Conservation (phyloP, 2,329 filamentous ascomycete genomes). For the Colletotrichum tropicale region DNA sequence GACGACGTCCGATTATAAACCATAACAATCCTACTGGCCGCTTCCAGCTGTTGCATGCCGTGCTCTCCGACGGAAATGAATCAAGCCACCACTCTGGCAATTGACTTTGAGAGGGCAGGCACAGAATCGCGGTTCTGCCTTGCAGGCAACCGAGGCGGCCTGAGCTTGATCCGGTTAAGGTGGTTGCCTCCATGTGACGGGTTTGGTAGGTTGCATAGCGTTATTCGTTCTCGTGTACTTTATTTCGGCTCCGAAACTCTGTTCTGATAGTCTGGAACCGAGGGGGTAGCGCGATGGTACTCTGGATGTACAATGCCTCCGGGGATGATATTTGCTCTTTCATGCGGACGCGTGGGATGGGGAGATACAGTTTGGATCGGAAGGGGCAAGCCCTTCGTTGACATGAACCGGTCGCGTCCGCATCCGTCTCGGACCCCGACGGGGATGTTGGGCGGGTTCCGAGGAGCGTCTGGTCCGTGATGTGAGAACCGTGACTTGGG, state of each 20-base stretch:
- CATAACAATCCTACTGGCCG: background rate
- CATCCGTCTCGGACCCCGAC: background rate
- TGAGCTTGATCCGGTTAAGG: background rate
- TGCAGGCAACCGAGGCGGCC: background rate
- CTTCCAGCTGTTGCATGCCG: background rate
- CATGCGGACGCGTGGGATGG: background rate
- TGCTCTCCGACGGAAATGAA: background rate
- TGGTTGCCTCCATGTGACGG: background rate
- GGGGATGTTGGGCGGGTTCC: background rate
- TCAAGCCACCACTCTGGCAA: background rate
- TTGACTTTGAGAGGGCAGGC: background rate
- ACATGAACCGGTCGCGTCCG: background rate
- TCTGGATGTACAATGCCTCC: background rate
- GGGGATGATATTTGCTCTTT: background rate
- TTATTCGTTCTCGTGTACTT: background rate
- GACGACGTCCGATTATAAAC: background rate
- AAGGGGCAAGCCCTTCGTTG: background rate
- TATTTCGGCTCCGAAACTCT: background rate
- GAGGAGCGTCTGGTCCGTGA: background rate
- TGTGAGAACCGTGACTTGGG: background rate
- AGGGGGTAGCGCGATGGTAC: background rate
- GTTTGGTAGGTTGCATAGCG: background rate
- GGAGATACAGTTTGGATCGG: background rate
- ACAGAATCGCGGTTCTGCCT: background rate
- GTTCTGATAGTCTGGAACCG: background rate